Conservation (phyloP, 306 rosid species). For the Castanospermum australe region DNA sequence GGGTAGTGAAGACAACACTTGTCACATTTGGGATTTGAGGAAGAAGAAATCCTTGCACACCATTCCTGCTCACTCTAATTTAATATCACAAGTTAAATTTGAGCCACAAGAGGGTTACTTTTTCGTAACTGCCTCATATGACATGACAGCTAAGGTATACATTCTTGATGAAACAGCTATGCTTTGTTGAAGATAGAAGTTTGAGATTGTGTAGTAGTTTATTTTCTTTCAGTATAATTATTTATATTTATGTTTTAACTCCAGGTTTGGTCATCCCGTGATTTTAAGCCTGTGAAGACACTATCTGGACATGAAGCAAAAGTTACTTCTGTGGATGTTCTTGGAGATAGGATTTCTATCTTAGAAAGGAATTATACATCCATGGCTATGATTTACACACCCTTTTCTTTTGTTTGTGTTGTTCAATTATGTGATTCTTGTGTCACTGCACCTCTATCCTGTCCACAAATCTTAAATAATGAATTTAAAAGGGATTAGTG, state of each 20-base stretch:
- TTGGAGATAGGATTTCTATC: constrained; percentile 58
- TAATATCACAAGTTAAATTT: constrained; percentile 87
- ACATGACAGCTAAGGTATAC: constrained; percentile 90
- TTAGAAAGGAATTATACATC: constrained; percentile 11
- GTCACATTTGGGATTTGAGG: constrained; percentile 93
- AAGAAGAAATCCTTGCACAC: constrained; percentile 79
- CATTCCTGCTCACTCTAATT: constrained; percentile 95
- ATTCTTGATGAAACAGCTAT: constrained; percentile 10
- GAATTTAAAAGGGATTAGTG: not conserved
- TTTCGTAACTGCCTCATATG: constrained; percentile 88
- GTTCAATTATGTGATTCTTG: not conserved
- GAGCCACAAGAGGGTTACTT: constrained; percentile 98
- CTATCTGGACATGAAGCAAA: constrained; percentile 93
- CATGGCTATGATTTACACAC: not conserved
- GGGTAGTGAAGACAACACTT: constrained; percentile 90
- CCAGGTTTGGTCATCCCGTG: constrained; percentile 94
- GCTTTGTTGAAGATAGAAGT: constrained; percentile 5
- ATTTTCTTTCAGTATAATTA: constrained; percentile 20
- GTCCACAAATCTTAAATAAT: not conserved
- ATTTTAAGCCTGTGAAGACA: constrained; percentile 88
- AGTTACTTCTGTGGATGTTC: constrained; percentile 80
- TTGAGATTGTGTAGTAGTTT: not conserved
- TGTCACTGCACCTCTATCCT: not conserved
- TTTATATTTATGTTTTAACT: constrained; percentile 22
- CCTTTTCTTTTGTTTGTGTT: not conserved